These are phyloP conservation scores for Suillus luteus DNA, from an alignment of 768 basidiomycete species.

Conservation along the genomic window DNA sequence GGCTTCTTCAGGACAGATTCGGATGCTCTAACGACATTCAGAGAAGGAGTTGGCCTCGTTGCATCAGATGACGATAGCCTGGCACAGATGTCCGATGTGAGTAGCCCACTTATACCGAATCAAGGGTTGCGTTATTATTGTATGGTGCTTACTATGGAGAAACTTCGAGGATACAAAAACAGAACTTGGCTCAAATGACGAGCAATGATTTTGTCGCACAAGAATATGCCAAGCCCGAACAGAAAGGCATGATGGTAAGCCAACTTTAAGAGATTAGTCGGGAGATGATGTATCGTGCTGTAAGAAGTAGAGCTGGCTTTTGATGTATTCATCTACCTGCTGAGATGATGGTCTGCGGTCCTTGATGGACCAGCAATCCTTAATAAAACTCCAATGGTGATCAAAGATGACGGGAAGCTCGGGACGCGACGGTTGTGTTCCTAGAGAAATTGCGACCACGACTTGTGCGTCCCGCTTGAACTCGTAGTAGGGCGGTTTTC, in stretches of 20 bases:
- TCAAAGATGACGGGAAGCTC: slow-evolving; percentile 1
- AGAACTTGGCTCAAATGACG: background rate
- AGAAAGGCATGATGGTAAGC: background rate
- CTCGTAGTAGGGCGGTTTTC: slow-evolving; percentile 10
- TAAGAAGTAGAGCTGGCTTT: slow-evolving; percentile 5
- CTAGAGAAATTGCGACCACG: slow-evolving; percentile 10
- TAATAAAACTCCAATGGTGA: slow-evolving; percentile 14
- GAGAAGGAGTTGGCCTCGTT: background rate
- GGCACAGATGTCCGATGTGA: background rate
- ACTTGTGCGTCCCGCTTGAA: slow-evolving; percentile 17
- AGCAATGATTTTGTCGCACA: background rate
- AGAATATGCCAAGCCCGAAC: background rate
- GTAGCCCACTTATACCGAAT: background rate
- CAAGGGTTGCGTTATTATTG: background rate
- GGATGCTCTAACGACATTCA: background rate
- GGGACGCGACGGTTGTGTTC: slow-evolving; percentile 11
- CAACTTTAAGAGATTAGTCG: too few species aligned
- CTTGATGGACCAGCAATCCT: slow-evolving; percentile 22
- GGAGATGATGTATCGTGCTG: background rate
- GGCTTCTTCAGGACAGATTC: slow-evolving; percentile 1
- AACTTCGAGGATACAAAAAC: background rate
- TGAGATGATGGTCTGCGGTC: slow-evolving; percentile 4
- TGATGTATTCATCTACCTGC: slow-evolving; percentile 33
- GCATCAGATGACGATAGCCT: background rate
- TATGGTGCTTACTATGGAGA: background rate